phyloP scores from a whole-genome alignment of 768 basidiomycete genomes.

The Boletus eberwhitei region DNA sequence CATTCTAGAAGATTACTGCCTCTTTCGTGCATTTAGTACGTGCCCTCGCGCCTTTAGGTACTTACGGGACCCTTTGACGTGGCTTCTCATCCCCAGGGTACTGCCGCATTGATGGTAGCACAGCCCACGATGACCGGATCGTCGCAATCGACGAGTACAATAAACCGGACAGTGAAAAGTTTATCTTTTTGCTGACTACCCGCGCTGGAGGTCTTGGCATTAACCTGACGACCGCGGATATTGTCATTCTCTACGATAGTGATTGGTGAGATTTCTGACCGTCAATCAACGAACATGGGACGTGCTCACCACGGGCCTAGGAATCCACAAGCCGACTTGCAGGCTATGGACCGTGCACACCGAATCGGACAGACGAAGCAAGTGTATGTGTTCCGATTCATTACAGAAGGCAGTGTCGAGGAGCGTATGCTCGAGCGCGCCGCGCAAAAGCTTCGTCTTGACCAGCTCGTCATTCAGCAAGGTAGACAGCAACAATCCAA shows the following conservation, averaged over 20 bases:
- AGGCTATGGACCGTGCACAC: constrained; percentile 98
- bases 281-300: background rate
- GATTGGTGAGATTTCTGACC: constrained; percentile 67
- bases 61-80: constrained; percentile 2
- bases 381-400: constrained; percentile 84
- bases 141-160: constrained; percentile 97
- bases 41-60: constrained; percentile 2
- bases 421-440: constrained; percentile 86
- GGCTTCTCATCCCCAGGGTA: constrained; percentile 55
- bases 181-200: constrained; percentile 94
- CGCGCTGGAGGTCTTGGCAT: constrained; percentile 97
- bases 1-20: constrained; percentile 95
- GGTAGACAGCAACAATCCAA: constrained; percentile 82
- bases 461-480: constrained; percentile 97
- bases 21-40: constrained; percentile 87
- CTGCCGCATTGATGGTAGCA: constrained; percentile 94
- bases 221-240: constrained; percentile 91
- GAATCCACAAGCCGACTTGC: constrained; percentile 98
- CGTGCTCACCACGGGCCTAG: constrained; percentile 35
- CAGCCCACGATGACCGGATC: constrained; percentile 96
- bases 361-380: constrained; percentile 93
- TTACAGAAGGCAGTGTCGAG: constrained; percentile 87
- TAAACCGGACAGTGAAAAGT: constrained; percentile 89
- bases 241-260: constrained; percentile 93
- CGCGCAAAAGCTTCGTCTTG: constrained; percentile 90